These are phyloP conservation scores for Suillus bovinus DNA, from an alignment of 768 basidiomycete genomes.

Conservation along the genomic window DNA sequence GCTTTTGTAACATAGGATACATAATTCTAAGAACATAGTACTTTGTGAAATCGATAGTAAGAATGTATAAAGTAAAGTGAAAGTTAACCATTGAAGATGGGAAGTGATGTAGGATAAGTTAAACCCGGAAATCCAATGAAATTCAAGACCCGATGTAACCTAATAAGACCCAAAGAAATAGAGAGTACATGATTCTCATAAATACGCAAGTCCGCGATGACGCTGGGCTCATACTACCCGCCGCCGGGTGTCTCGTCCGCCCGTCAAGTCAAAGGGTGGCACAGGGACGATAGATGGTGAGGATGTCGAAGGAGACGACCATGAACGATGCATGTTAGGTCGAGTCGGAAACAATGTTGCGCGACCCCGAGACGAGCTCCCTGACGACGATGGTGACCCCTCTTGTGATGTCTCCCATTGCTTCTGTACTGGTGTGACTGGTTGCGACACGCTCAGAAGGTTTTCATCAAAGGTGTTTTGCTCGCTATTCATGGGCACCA, in stretches of 20 bases:
- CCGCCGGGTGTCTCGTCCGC: not conserved
- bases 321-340: slow-evolving; percentile 25
- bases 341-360: slow-evolving; percentile 16
- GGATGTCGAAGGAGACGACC: slow-evolving; percentile 14
- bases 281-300: not conserved
- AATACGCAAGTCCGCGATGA: not conserved
- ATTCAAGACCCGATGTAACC: not conserved
- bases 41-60: not conserved
- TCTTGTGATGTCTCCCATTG: slow-evolving; percentile 15
- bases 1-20: slow-evolving; percentile 1
- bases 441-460: not conserved
- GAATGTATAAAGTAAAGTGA: not conserved
- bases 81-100: no score
- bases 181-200: not conserved
- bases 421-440: slow-evolving; percentile 5
- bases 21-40: slow-evolving; percentile 8
- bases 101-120: not conserved
- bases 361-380: slow-evolving; percentile 13
- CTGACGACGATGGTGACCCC: slow-evolving; percentile 25
- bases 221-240: not conserved
- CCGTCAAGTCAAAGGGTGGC: not conserved
- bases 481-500: slow-evolving; percentile 41
- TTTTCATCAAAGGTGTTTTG: not conserved
- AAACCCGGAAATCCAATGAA: not conserved
- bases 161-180: not conserved